These are phyloP conservation scores for Neonectria neomacrospora DNA, from an alignment of 2,329 filamentous ascomycete genomes.

Conservation along the genomic window DNA sequence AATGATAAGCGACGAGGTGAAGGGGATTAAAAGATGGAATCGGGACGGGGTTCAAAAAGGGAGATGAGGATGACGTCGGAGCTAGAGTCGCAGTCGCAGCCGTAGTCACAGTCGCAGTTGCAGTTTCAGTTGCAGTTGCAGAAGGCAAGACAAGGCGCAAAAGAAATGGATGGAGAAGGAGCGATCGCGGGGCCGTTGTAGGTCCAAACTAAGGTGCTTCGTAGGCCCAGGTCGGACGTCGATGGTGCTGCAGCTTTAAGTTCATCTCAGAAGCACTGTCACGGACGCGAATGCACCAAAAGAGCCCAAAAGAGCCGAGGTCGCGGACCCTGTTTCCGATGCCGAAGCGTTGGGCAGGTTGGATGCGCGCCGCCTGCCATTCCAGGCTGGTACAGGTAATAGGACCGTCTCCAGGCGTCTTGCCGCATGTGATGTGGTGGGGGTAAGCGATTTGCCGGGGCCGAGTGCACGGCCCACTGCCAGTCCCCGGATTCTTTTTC, in stretches of 20 bases:
- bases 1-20: background rate
- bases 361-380: conserved; percentile 23
- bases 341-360: conserved; percentile 13
- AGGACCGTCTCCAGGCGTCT: conserved; percentile 1
- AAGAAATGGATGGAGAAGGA: conserved; percentile 11
- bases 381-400: conserved; percentile 14
- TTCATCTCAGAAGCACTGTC: conserved; percentile 26
- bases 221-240: conserved; percentile 6
- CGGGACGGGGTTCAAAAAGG: background rate
- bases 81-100: background rate
- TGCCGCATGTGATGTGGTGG: conserved; percentile 26
- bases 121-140: background rate
- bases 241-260: conserved; percentile 12
- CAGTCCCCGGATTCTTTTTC: conserved; percentile 22
- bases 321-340: conserved; percentile 27
- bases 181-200: conserved; percentile 15
- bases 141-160: conserved; percentile 11
- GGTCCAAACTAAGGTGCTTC: conserved; percentile 3
- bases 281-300: conserved; percentile 18
- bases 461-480: conserved; percentile 4
- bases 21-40: conserved; percentile 1
- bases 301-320: conserved; percentile 26
- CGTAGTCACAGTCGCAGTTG: background rate
- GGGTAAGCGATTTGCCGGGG: conserved; percentile 25
- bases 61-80: background rate